These are phyloP conservation scores for Picea abies DNA, from an alignment of 83 land plant genomes.

Conservation along the genomic window DNA sequence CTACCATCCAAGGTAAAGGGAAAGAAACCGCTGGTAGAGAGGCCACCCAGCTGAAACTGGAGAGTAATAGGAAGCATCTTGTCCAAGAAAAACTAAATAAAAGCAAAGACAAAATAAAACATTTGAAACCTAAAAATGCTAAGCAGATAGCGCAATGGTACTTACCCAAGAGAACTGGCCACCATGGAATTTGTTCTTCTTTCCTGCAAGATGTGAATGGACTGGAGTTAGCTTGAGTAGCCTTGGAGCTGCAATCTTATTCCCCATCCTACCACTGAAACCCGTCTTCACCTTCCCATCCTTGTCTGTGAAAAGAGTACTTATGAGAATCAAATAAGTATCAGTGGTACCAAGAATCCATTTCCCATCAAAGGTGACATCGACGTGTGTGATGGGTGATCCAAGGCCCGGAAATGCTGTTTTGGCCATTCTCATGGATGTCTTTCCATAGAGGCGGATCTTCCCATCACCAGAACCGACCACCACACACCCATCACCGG, in stretches of 20 bases:
- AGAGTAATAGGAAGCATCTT: too few species aligned
- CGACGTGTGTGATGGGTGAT: slow-evolving; percentile 94
- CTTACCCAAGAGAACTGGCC: slow-evolving; percentile 99
- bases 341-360: slow-evolving; percentile 98
- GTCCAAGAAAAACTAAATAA: too few species aligned
- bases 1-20: too few species aligned
- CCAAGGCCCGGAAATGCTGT: slow-evolving; percentile 99
- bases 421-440: slow-evolving; percentile 96
- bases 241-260: slow-evolving; percentile 94
- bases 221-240: slow-evolving; percentile 92
- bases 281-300: slow-evolving; percentile 97
- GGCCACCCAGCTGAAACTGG: too few species aligned
- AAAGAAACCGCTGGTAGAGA: too few species aligned
- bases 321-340: slow-evolving; percentile 88
- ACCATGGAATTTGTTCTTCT: slow-evolving; percentile 77
- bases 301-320: slow-evolving; percentile 90
- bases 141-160: background rate
- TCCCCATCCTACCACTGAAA: slow-evolving; percentile 94
- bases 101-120: too few species aligned
- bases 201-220: slow-evolving; percentile 93
- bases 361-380: slow-evolving; percentile 98
- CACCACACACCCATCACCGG: slow-evolving; percentile 97
- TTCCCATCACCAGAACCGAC: slow-evolving; percentile 99
- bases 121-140: too few species aligned
- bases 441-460: slow-evolving; percentile 82